Evolutionary conservation across 306 rosid species (phyloP).

Genomic region (Oxytropis ochrocephala): DNA sequence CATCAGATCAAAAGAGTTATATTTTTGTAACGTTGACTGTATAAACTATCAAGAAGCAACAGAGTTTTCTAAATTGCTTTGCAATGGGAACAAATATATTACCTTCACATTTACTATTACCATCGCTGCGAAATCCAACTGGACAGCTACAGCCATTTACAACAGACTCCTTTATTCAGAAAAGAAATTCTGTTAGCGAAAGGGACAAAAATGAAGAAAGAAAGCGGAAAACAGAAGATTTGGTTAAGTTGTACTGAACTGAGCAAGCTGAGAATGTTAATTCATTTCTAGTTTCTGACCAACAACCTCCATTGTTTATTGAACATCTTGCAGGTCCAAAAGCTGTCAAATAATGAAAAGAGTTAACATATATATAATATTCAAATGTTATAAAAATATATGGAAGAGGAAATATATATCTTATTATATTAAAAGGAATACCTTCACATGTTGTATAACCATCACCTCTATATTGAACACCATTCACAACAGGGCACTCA

Average conservation of each 20-base stretch:
- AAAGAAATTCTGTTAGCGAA: conserved; percentile 2
- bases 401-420: too few species aligned
- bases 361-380: not conserved
- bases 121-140: conserved; percentile 60
- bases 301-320: conserved; percentile 81
- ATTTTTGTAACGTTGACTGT: not conserved
- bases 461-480: conserved; percentile 84
- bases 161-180: conserved; percentile 44
- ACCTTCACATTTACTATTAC: conserved; percentile 64
- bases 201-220: not conserved
- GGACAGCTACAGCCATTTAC: conserved; percentile 74
- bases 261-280: conserved; percentile 73
- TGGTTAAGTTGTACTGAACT: conserved; percentile 60
- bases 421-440: too few species aligned
- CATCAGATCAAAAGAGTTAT: not conserved
- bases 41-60: not conserved
- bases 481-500: conserved; percentile 74
- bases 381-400: not conserved
- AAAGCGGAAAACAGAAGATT: conserved; percentile 12
- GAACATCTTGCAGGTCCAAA: conserved; percentile 92
- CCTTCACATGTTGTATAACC: conserved; percentile 79
- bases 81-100: not conserved
- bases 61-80: not conserved
- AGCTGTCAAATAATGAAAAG: conserved; percentile 45
- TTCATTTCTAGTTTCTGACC: conserved; percentile 57